Conservation (phyloP, 768 basidiomycete species). For the Exidia glandulosa region DNA sequence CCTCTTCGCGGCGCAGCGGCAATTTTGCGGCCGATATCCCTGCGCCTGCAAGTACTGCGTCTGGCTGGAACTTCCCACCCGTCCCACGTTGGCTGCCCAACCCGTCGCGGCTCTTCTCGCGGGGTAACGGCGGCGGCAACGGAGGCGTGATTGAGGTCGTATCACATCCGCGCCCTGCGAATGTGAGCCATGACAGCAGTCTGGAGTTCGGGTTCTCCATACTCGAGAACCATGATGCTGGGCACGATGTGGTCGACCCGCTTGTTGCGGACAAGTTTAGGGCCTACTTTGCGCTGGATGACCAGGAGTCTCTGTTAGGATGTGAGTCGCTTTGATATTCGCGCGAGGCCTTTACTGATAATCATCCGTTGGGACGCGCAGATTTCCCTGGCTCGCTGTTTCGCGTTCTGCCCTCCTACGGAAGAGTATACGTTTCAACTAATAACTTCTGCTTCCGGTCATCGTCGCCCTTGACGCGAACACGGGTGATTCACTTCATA, state of each 20-base stretch:
- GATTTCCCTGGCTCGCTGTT: conserved; percentile 88
- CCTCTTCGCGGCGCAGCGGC: neutral
- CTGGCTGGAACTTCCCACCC: neutral
- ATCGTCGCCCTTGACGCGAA: conserved; percentile 69
- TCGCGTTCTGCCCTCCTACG: conserved; percentile 80
- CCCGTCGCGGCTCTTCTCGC: conserved; percentile 19
- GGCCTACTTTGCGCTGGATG: conserved; percentile 72
- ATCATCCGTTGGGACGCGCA: conserved; percentile 30
- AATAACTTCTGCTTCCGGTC: conserved; percentile 95
- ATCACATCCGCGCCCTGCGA: neutral
- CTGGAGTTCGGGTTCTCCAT: conserved; percentile 67
- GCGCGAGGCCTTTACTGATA: conserved; percentile 4
- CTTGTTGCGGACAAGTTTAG: conserved; percentile 70
- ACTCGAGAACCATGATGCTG: conserved; percentile 58
- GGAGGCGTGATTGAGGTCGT: neutral
- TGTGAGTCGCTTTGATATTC: conserved; percentile 42
- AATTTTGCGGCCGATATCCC: neutral
- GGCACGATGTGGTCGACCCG: conserved; percentile 34
- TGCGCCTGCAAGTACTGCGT: neutral
- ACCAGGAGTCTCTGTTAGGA: conserved; percentile 77
- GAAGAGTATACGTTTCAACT: conserved; percentile 81
- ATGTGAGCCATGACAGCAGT: neutral
- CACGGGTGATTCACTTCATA: conserved; percentile 44
- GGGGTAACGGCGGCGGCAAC: neutral
- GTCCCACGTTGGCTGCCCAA: conserved; percentile 61